Base-by-base conservation (phyloP, 169 alveolate species). In the Eimeria praecox region DNA sequence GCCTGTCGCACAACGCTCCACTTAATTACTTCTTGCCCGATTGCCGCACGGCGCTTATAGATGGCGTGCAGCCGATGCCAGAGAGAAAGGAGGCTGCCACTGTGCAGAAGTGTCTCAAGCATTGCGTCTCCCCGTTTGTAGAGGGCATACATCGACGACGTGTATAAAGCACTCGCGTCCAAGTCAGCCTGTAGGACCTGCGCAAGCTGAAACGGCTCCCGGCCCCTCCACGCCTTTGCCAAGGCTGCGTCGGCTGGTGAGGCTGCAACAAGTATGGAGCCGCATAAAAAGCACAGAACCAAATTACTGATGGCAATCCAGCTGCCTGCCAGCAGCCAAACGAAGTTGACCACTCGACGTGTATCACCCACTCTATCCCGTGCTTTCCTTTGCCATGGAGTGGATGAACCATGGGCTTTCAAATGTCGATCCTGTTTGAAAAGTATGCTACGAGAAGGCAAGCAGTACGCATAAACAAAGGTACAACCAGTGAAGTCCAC, bases 71-170 rank as follows among this genome's bases (percentile, higher is more conserved):
- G 87, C 24, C 96, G 96, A 27, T 86, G 77, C 96, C 96, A 92
- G n/a, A 92, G 73, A 24, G 96, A 92, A 8, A 92, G 78, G 40
- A 92, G 90, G 87, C 96, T 92, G 44, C 96, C 96, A 78, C 96
- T 92, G 56, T 92, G 89, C 64, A 92, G n/a, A 52, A 92, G 92
- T 0, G 80, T 66, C 92, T 92, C 96, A 46, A 92, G 73, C 96
- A 78, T 52, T 24, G 82, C 87, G 35, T 92, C 96, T 40, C 96
- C 96, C 3, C 96, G 75, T 18, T 46, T 78, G n/a, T 92, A 92
- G 20, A 92, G 92, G 35, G 96, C 69, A 66, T 92, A 92, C 83
- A 92, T 69, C 1, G 96, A 92, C 27, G 96, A 10, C 24, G 83
- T 49, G 62, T 92, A 92, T 71, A 78, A 52, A 27, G 46, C 56